These are phyloP conservation scores for Stachybotrys elegans DNA, from an alignment of 2,329 filamentous ascomycete species.

Conservation along the genomic window DNA sequence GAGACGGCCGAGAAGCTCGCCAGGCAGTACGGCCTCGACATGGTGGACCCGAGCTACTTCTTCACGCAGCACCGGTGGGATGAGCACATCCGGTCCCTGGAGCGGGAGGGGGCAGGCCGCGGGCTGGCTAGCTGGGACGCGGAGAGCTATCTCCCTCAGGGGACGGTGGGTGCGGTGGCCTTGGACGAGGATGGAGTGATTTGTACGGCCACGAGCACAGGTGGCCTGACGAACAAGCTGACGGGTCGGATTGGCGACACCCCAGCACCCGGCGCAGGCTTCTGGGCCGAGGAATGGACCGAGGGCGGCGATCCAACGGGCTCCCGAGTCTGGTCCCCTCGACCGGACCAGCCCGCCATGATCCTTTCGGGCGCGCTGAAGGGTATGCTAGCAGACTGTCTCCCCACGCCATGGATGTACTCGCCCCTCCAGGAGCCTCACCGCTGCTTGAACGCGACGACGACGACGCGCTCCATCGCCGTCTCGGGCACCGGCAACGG, in stretches of 20 bases:
- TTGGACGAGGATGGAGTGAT: slow-evolving; percentile 71
- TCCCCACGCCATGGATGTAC: slow-evolving; percentile 45
- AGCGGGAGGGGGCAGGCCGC: slow-evolving; percentile 39
- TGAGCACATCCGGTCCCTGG: slow-evolving; percentile 60
- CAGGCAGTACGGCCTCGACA: slow-evolving; percentile 60
- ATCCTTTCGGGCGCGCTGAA: slow-evolving; percentile 32
- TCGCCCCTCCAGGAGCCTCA: slow-evolving; percentile 18
- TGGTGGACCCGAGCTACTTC: slow-evolving; percentile 67
- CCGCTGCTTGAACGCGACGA: not conserved
- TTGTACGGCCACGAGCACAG: slow-evolving; percentile 63
- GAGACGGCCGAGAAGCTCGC: slow-evolving; percentile 66
- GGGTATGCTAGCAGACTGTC: slow-evolving; percentile 52
- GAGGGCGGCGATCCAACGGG: slow-evolving; percentile 36
- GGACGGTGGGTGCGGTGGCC: slow-evolving; percentile 79
- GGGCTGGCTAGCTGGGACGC: slow-evolving; percentile 50
- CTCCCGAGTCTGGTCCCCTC: slow-evolving; percentile 2
- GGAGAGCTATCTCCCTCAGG: slow-evolving; percentile 69
- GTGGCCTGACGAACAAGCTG: slow-evolving; percentile 84
- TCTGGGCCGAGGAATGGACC: slow-evolving; percentile 83
- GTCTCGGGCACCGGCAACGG: slow-evolving; percentile 83
- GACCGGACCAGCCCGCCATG: slow-evolving; percentile 8
- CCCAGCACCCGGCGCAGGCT: slow-evolving; percentile 76
- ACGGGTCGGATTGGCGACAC: slow-evolving; percentile 84
- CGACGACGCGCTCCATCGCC: slow-evolving; percentile 38
- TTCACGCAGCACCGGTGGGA: slow-evolving; percentile 76